Evolutionary conservation across 1,284 basidiomycete species (phyloP).

Genomic region (Fomitiporia mediterranea): DNA sequence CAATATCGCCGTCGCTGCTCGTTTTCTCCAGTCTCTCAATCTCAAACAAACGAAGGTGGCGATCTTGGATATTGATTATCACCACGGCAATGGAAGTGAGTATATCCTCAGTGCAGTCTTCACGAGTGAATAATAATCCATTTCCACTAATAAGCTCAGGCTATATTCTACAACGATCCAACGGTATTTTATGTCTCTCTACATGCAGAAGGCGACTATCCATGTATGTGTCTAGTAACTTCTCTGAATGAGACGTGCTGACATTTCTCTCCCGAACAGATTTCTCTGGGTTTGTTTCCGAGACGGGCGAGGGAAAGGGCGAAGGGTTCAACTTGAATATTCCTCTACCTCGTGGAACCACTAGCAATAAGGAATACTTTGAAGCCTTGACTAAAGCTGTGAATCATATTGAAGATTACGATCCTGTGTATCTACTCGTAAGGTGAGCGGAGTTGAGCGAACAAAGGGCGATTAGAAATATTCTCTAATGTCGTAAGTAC

Average conservation of each 20-base stretch:
- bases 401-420: slow-evolving; percentile 25
- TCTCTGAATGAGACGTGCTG: background rate
- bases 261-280: slow-evolving; percentile 23
- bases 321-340: slow-evolving; percentile 31
- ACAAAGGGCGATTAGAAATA: background rate
- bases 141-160: slow-evolving; percentile 26
- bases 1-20: slow-evolving; percentile 33
- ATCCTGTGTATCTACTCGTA: slow-evolving; percentile 30
- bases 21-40: slow-evolving; percentile 25
- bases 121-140: background rate
- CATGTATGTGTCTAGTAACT: slow-evolving; percentile 27
- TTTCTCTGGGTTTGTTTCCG: slow-evolving; percentile 32
- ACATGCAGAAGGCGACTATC: slow-evolving; percentile 34
- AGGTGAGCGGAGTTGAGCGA: slow-evolving; percentile 26
- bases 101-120: background rate
- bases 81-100: slow-evolving; percentile 37
- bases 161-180: slow-evolving; percentile 33
- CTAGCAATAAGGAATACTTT: slow-evolving; percentile 29
- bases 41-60: slow-evolving; percentile 25
- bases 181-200: slow-evolving; percentile 34
- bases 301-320: slow-evolving; percentile 30
- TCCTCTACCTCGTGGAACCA: slow-evolving; percentile 30
- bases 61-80: slow-evolving; percentile 38
- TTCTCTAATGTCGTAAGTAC: no score
- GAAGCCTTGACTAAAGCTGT: slow-evolving; percentile 25